phyloP scores from a whole-genome alignment of 306 rosid genomes.

The Prunus mira region DNA sequence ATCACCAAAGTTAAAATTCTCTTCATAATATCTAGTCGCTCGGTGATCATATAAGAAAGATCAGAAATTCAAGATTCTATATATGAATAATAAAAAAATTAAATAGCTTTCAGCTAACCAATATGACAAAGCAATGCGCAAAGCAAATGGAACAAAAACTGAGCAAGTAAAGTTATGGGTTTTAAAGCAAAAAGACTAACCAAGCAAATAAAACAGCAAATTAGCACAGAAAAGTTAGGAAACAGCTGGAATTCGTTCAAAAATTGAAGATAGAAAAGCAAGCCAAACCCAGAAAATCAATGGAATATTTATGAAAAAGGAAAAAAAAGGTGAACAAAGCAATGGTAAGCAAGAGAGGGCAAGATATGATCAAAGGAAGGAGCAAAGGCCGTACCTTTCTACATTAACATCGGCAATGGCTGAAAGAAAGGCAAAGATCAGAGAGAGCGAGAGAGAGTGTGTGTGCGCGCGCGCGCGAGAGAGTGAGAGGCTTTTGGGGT shows the following conservation, averaged over 20 bases:
- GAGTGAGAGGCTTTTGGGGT: neutral
- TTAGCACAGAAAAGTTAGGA: neutral
- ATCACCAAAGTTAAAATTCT: neutral
- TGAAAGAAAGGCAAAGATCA: neutral
- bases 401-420: neutral
- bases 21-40: neutral
- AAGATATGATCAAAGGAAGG: neutral
- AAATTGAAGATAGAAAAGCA: neutral
- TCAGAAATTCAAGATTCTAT: neutral
- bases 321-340: neutral
- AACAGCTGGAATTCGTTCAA: neutral
- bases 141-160: constrained; percentile 3
- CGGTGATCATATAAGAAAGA: neutral
- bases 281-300: constrained; percentile 8
- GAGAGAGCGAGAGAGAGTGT: neutral
- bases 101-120: constrained; percentile 1
- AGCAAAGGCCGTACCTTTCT: constrained; percentile 7
- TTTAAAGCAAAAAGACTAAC: neutral
- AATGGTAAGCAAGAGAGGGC: neutral
- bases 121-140: constrained; percentile 15
- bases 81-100: neutral
- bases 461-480: neutral
- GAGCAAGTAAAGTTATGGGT: constrained; percentile 9
- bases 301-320: neutral
- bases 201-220: neutral